Base-by-base conservation (phyloP, 129 eudicot genomes). In the Arctium minus region DNA sequence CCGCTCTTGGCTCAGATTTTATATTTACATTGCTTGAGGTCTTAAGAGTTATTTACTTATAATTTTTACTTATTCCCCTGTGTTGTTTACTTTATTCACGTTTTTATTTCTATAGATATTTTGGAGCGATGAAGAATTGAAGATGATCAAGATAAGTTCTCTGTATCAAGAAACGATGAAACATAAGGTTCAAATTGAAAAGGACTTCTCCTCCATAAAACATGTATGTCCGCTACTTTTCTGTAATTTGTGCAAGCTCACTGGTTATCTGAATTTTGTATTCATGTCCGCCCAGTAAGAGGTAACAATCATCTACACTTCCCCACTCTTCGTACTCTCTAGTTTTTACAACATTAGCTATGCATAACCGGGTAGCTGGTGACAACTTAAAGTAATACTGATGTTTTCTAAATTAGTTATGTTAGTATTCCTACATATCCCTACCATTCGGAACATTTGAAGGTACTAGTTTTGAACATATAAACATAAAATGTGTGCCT, bases 111-210 rank as follows among this genome's bases (percentile, higher is more conserved):
- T 79, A 62, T 75, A 93, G 97, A 79, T 92, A 82, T 89, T 94
- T 79, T 94, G 98, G 98, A 87, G 88, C 62, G 87, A 88, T 4
- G 89, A 87, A 79, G 97, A 94, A 80, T 71, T 94, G 53, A 81
- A 88, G 82, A 92, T 89, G 98, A 89, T 94, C 73, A 85, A 79
- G 78, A 87, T 74, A 69, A 92, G 97, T 83, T 86, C 89, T 65
- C 37, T 91, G 78, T 86, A 92, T 78, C 69, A 88, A 18, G 97
- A 91, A 88, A 92, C 98, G n/a, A 64, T 87, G 74, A 86, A 80
- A 37, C 92, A 87, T 75, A 89, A 83, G 78, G 83, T 76, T 56
- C 90, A 87, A 69, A 91, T 94, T 33, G 91, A 86, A 80, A 85
- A 88, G 62, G 96, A 94, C 5, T 94, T 88, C 46, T 76, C 38